Base-by-base conservation (phyloP, 768 basidiomycete genomes). In the Termitomyces sp. region DNA sequence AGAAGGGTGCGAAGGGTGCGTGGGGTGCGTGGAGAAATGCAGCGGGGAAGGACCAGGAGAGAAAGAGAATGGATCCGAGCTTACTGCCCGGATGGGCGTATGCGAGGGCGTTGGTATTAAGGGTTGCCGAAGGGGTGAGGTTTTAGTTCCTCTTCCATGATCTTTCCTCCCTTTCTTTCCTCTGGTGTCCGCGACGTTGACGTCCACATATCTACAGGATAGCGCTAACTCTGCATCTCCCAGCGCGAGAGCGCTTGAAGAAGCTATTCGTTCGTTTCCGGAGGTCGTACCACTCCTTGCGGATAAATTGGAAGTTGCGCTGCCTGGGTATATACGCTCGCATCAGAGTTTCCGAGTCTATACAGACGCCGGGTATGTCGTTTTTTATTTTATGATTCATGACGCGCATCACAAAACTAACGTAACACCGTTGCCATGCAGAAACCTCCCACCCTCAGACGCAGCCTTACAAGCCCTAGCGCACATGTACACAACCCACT, bases 401-500 rank as follows among this genome's bases (percentile, higher is more conserved):
- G n/a, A n/a, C n/a, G n/a, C 39, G 8, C 8, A 10, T 41, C 10
- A 18, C 12, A 1, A 44, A 26, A 7, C 10, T 34, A 32, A 54
- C 39, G 8, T 9, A 31, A 10, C 31, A 54, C 20, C 3, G 20
- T 6, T 9, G 8, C 29, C 49, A 53, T 53, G 14, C 62, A 76
- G 82, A 49, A 69, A 66, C 54, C 67, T 81, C 18, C 65, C 73
- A 0, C 67, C 73, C 16, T 66, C 80, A 26, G 70, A 75, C 9
- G 79, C 81, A 0, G 68, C 81, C 2, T 72, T 93, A 0, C 88
- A 97, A 62, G 81, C 97, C 8, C 79, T 98, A 4, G 89, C 91
- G 0, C 91, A 94, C 65, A 82, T 98, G 24, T 98, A 98, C 68
- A 90, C 81, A 4, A 83, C 88, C 43, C 87, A 92, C 7, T 89